A percentile compares a stretch with the other conserved stretches of the same genome.
Conservation (phyloP, 305 asterid genomes). For the Fraxinus angustifolia region DNA sequence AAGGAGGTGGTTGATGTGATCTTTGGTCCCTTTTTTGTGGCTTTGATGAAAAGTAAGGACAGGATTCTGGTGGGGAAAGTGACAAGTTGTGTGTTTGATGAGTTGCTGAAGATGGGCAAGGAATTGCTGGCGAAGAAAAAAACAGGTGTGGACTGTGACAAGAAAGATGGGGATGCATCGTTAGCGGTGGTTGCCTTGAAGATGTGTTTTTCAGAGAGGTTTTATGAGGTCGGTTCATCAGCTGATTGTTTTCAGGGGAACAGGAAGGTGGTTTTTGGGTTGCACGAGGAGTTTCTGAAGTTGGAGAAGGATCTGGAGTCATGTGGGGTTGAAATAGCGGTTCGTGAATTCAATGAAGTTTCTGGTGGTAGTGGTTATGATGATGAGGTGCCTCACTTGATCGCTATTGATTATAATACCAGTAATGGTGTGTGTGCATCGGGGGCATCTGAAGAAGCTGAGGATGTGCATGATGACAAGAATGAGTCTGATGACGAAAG, state of each 20-base stretch:
- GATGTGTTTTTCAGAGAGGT: not conserved
- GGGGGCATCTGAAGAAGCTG: slow-evolving; percentile 24
- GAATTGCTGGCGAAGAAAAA: slow-evolving; percentile 43
- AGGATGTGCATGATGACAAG: slow-evolving; percentile 21
- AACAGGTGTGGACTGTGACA: slow-evolving; percentile 40
- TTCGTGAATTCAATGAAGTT: slow-evolving; percentile 40
- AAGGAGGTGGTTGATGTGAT: slow-evolving; percentile 55
- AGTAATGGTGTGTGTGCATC: slow-evolving; percentile 28
- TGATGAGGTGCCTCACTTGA: slow-evolving; percentile 64
- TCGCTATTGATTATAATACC: slow-evolving; percentile 42
- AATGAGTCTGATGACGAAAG: slow-evolving; percentile 21
- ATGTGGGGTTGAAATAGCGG: slow-evolving; percentile 49
- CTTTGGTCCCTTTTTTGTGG: slow-evolving; percentile 58
- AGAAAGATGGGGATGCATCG: not conserved
- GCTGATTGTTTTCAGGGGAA: slow-evolving; percentile 42
- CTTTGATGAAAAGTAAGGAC: slow-evolving; percentile 49
- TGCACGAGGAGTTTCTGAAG: slow-evolving; percentile 73
- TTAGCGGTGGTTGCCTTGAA: not conserved
- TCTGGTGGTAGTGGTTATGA: slow-evolving; percentile 24
- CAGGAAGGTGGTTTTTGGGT: slow-evolving; percentile 64
- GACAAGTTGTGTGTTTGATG: slow-evolving; percentile 66
- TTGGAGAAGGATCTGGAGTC: slow-evolving; percentile 68
- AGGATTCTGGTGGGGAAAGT: slow-evolving; percentile 78
- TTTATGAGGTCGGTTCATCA: not conserved
- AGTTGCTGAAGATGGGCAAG: slow-evolving; percentile 51